Evolutionary conservation across 768 basidiomycete species (phyloP).

Genomic region (Podaxis sp.): DNA sequence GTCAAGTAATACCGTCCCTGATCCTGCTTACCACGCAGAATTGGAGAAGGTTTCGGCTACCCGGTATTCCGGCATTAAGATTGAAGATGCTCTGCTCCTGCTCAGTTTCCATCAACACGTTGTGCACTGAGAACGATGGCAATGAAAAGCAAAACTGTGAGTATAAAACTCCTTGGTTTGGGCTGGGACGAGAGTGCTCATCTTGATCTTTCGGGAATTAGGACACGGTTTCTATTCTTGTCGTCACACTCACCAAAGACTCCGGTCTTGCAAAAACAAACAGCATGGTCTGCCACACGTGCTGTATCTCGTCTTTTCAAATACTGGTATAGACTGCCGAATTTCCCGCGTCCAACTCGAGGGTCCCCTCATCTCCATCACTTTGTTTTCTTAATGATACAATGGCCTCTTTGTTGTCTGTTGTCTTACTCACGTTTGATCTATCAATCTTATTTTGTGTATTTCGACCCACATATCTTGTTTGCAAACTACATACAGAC

Average conservation of each 20-base stretch:
- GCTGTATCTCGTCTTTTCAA: background rate
- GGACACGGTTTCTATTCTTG: background rate
- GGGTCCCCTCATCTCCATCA: background rate
- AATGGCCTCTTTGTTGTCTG: background rate
- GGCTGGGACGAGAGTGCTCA: background rate
- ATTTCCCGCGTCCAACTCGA: conserved; percentile 1
- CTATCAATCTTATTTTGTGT: background rate
- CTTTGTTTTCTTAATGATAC: background rate
- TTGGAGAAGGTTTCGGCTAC: conserved; percentile 41
- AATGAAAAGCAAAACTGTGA: background rate
- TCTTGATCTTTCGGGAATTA: background rate
- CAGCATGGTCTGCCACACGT: background rate
- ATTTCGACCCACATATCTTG: background rate
- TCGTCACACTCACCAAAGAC: background rate
- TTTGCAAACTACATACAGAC: conserved; percentile 3
- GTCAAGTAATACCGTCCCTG: conserved; percentile 17
- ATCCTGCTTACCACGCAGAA: conserved; percentile 36
- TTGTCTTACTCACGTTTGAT: background rate
- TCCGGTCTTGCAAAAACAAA: background rate
- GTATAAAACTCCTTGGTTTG: background rate
- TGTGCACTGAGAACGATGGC: background rate
- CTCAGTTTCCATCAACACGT: conserved; percentile 67
- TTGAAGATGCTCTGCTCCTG: conserved; percentile 72
- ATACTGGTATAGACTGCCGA: background rate
- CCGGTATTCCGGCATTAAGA: conserved; percentile 50